Evolutionary conservation across 2,329 filamentous ascomycete species (phyloP).

Genomic region (Coniochaeta sp.): DNA sequence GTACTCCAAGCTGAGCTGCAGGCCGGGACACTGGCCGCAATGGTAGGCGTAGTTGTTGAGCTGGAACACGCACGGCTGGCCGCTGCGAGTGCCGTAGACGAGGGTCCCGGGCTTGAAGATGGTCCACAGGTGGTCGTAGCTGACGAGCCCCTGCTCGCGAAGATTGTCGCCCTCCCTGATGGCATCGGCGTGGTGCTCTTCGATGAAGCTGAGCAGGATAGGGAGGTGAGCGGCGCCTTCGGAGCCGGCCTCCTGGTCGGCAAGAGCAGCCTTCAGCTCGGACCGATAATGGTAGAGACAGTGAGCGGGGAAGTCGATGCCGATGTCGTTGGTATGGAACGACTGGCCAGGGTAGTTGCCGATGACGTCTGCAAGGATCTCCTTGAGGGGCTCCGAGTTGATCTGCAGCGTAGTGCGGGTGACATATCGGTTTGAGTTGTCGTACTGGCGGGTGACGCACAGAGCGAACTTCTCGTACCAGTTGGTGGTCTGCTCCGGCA

Average conservation of each 20-base stretch:
- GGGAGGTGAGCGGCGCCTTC: conserved; percentile 17
- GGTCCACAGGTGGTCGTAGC: conserved; percentile 21
- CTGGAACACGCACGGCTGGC: conserved; percentile 20
- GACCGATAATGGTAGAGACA: conserved; percentile 19
- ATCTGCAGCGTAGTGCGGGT: conserved; percentile 10
- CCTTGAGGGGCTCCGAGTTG: conserved; percentile 16
- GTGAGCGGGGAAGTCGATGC: conserved; percentile 15
- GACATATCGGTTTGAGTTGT: conserved; percentile 9
- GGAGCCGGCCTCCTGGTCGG: conserved; percentile 11
- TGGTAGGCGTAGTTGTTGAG: conserved; percentile 19
- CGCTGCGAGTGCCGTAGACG: conserved; percentile 15
- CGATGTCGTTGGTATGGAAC: conserved; percentile 13
- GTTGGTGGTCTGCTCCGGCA: conserved; percentile 19
- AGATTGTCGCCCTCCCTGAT: conserved; percentile 17
- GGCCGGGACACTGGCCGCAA: conserved; percentile 11
- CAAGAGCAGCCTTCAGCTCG: conserved; percentile 15
- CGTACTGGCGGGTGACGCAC: conserved; percentile 15
- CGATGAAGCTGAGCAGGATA: conserved; percentile 17
- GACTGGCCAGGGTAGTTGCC: conserved; percentile 18
- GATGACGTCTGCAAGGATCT: conserved; percentile 14
- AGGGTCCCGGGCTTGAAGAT: conserved; percentile 18
- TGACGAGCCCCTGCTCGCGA: conserved; percentile 16
- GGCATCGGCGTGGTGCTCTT: conserved; percentile 18
- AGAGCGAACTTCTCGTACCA: conserved; percentile 22
- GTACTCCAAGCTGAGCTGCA: conserved; percentile 17